Evolutionary conservation across 371 early-diverging fungal species (phyloP).

Genomic region (Lichtheimia ornata): DNA sequence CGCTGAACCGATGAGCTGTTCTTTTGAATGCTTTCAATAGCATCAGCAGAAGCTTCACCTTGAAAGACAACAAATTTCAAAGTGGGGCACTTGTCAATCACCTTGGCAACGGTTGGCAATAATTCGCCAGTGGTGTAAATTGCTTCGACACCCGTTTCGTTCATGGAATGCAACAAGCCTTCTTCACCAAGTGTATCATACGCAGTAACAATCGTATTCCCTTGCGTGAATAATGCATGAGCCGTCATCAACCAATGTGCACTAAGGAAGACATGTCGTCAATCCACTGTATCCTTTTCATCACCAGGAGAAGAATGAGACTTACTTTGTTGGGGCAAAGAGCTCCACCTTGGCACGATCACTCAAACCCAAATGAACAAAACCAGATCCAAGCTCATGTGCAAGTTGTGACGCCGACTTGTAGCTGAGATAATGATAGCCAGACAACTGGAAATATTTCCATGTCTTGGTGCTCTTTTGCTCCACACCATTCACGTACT

Average conservation of each 20-base stretch:
- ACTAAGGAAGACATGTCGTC: conserved; percentile 28
- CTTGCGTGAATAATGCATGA: conserved; percentile 71
- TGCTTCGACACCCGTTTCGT: conserved; percentile 77
- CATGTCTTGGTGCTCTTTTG: conserved; percentile 78
- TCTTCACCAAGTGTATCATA: conserved; percentile 91
- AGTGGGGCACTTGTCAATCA: conserved; percentile 62
- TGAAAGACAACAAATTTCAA: conserved; percentile 77
- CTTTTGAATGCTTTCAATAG: conserved; percentile 39
- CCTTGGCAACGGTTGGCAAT: conserved; percentile 68
- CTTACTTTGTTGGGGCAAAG: conserved; percentile 80
- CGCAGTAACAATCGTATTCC: conserved; percentile 80
- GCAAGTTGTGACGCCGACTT: conserved; percentile 52
- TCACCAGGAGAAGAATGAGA: not conserved
- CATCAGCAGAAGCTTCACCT: conserved; percentile 58
- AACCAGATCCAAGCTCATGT: conserved; percentile 66
- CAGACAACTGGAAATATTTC: conserved; percentile 79
- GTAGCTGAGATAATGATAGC: conserved; percentile 71
- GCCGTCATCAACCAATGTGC: conserved; percentile 76
- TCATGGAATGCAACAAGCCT: conserved; percentile 82
- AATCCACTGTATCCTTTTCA: not conserved
- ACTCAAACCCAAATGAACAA: conserved; percentile 65
- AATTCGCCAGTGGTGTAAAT: conserved; percentile 85
- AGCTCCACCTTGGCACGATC: conserved; percentile 68
- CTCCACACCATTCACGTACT: conserved; percentile 66
- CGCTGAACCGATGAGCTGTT: conserved; percentile 18